A percentile compares a stretch with the other conserved stretches of the same genome.
These are phyloP conservation scores for Phyllosticta citribraziliensis DNA, from an alignment of 2,329 filamentous ascomycete species.

Conservation along the genomic window DNA sequence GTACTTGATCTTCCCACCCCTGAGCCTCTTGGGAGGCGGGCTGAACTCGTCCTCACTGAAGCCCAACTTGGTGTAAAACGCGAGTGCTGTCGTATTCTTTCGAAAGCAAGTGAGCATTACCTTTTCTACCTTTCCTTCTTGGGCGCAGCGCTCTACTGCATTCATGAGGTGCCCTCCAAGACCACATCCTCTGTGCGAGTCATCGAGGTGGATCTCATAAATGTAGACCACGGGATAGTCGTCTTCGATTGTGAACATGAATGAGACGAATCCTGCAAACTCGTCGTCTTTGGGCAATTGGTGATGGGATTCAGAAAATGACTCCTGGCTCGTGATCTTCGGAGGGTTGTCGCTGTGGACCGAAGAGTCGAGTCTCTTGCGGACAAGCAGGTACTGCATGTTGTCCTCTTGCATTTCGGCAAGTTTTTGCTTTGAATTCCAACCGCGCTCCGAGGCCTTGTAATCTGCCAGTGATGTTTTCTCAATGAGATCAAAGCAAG, in stretches of 20 bases:
- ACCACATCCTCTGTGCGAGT: conserved; percentile 49
- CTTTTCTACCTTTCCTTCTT: conserved; percentile 49
- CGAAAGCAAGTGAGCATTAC: conserved; percentile 67
- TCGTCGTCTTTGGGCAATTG: conserved; percentile 6
- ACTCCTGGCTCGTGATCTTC: background rate
- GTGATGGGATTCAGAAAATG: background rate
- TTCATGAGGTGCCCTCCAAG: conserved; percentile 52
- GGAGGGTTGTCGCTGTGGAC: background rate
- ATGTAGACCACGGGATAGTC: conserved; percentile 58
- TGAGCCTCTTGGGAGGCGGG: conserved; percentile 38
- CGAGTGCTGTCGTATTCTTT: conserved; percentile 46
- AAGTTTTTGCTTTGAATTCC: conserved; percentile 52
- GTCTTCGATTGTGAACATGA: conserved; percentile 62
- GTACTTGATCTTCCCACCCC: conserved; percentile 40
- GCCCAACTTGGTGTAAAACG: conserved; percentile 54
- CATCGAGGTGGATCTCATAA: conserved; percentile 64
- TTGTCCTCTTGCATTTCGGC: conserved; percentile 59
- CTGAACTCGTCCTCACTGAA: conserved; percentile 44
- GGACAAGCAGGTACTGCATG: conserved; percentile 59
- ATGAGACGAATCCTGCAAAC: conserved; percentile 41
- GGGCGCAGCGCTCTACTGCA: conserved; percentile 44
- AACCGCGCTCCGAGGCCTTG: conserved; percentile 50
- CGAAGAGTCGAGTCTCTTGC: conserved; percentile 12
- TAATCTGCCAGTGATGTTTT: conserved; percentile 57
- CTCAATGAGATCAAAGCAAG: conserved; percentile 48